These are phyloP conservation scores for Erucastrum elatum DNA, from an alignment of 345 rosid species.

Conservation along the genomic window DNA sequence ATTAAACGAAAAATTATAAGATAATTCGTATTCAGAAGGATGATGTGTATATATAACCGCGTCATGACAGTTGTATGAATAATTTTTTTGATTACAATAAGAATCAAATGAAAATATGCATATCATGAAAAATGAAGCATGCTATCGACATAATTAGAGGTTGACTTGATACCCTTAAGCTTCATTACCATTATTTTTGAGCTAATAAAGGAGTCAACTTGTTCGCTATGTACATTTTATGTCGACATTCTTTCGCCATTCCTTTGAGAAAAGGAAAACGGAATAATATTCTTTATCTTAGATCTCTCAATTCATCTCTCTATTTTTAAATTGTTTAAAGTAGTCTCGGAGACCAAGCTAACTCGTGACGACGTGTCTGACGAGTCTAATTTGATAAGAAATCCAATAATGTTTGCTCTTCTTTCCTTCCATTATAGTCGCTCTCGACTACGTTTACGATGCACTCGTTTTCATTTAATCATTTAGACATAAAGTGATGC, in stretches of 20 bases:
- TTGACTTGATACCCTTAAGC: conserved; percentile 29
- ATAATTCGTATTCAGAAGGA: conserved; percentile 6
- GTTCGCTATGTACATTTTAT: conserved; percentile 29
- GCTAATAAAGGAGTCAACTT: conserved; percentile 30
- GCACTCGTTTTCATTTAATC: background rate
- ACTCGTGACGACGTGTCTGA: conserved; percentile 30
- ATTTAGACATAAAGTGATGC: background rate
- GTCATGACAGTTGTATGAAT: background rate
- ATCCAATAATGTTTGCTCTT: background rate
- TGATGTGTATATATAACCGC: background rate
- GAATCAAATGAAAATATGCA: background rate
- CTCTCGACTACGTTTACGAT: conserved; percentile 29
- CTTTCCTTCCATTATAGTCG: conserved; percentile 19
- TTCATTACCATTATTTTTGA: conserved; percentile 20
- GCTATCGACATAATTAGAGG: conserved; percentile 34
- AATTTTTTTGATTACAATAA: background rate
- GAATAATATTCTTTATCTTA: conserved; percentile 20
- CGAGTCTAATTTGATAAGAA: background rate
- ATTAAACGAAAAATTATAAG: background rate
- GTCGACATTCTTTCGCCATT: conserved; percentile 42
- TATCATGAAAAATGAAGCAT: conserved; percentile 11
- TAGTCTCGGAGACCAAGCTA: background rate
- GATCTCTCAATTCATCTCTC: background rate
- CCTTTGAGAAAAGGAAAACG: background rate
- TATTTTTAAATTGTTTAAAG: background rate